Conservation (phyloP, 352 stramenopile genomes). For the Hyaloperonospora brassicae region DNA sequence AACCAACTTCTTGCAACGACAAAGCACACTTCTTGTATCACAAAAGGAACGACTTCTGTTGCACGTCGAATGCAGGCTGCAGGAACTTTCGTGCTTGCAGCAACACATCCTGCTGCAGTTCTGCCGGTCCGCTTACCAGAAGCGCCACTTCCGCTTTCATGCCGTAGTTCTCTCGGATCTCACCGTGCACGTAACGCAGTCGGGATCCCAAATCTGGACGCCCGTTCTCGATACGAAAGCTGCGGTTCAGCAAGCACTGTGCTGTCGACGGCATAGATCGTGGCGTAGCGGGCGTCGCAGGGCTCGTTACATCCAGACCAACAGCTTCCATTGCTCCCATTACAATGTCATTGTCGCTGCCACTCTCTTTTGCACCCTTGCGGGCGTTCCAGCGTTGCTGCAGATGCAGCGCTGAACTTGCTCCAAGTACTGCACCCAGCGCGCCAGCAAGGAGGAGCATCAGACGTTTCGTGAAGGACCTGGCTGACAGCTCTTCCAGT, state of each 20-base stretch:
- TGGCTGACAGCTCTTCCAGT: slow-evolving; percentile 18
- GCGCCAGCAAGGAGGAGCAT: slow-evolving; percentile 26
- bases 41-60: slow-evolving; percentile 46
- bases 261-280: slow-evolving; percentile 23
- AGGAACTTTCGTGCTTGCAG: slow-evolving; percentile 25
- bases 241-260: slow-evolving; percentile 23
- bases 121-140: slow-evolving; percentile 38
- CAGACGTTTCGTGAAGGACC: slow-evolving; percentile 34
- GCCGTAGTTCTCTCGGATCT: slow-evolving; percentile 47
- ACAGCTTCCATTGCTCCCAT: slow-evolving; percentile 40
- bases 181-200: slow-evolving; percentile 30
- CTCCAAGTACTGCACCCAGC: slow-evolving; percentile 25
- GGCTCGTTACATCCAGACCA: slow-evolving; percentile 25
- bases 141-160: slow-evolving; percentile 32
- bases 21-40: slow-evolving; percentile 11
- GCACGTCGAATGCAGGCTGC: slow-evolving; percentile 28
- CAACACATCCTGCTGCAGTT: slow-evolving; percentile 30
- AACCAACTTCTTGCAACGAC: too few species aligned
- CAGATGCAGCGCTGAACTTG: slow-evolving; percentile 17
- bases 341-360: slow-evolving; percentile 19
- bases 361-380: slow-evolving; percentile 10
- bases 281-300: slow-evolving; percentile 30
- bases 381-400: slow-evolving; percentile 6
- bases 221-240: slow-evolving; percentile 33
- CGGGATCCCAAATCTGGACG: slow-evolving; percentile 32